A percentile compares a stretch with the other conserved stretches of the same genome.
Conservation (phyloP, 768 basidiomycete genomes). For the Calocybe indica region DNA sequence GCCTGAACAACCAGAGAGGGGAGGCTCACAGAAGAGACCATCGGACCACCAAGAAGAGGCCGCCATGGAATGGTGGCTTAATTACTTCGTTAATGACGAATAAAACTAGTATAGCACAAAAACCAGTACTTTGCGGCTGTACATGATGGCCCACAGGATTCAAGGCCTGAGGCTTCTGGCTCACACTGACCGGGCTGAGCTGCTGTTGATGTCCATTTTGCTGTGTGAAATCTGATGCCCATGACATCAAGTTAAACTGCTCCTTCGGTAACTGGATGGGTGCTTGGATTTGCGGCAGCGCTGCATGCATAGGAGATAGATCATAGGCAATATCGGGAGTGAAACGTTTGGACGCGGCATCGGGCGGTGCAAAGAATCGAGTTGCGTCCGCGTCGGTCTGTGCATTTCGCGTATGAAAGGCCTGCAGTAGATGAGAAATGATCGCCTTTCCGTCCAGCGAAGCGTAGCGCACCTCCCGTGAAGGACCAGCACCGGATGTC, state of each 20-base stretch:
- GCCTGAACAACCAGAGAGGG: not conserved
- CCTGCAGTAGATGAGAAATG: slow-evolving; percentile 25
- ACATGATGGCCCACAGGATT: not conserved
- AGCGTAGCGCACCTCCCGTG: slow-evolving; percentile 45
- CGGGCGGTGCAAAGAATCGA: slow-evolving; percentile 54
- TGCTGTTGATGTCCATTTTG: no score
- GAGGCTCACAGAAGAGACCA: not conserved
- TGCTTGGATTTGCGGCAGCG: slow-evolving; percentile 32
- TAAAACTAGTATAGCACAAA: no score
- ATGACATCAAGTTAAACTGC: slow-evolving; percentile 30
- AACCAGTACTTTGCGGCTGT: no score
- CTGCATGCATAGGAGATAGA: slow-evolving; percentile 44
- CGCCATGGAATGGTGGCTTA: no score
- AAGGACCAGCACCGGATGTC: slow-evolving; percentile 51
- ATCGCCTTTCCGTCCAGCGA: not conserved
- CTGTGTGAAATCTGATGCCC: slow-evolving; percentile 44
- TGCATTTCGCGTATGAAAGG: slow-evolving; percentile 51
- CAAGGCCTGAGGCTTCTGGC: not conserved
- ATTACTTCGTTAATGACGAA: no score
- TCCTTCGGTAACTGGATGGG: slow-evolving; percentile 15
- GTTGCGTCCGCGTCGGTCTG: slow-evolving; percentile 59
- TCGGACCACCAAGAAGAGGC: no score
- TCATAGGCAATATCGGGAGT: slow-evolving; percentile 46
- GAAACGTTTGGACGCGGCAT: slow-evolving; percentile 25
- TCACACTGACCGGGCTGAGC: no score